Evolutionary conservation across 1,139 yeast species (phyloP), one percentile per base, ranked within the genome.

Genomic region (Pichia sp.): DNA sequence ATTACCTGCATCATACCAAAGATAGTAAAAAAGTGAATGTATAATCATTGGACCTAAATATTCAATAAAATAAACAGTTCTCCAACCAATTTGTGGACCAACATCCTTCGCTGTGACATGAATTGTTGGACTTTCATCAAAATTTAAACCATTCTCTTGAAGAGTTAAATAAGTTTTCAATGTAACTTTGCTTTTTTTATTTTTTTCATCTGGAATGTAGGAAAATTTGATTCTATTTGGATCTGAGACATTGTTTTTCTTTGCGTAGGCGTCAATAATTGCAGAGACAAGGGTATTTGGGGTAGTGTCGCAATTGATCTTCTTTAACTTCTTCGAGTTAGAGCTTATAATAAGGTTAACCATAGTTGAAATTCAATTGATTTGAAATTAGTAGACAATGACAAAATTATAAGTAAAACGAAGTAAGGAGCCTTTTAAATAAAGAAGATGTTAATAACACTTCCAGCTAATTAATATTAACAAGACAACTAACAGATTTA

Each of bases 51-150:
- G 98, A 4, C 97, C 97, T 23, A 86, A 60, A 63, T 92, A 92
- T 67, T 92, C 98, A 54, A 87, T 70, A 45, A 87, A 58, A 61
- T 81, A 92, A 28, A 92, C 97, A 6, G 90, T 76, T 65, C 86
- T 76, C 97, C 97, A 92, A 4, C 83, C 80, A 50, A 92, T 78
- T 67, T 92, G 98, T 1, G 95, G 94, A 23, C 97, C 98, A 52
- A 92, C 73, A 59, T 90, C 97, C 63, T 90, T 89, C 47, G 82
- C 86, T 51, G 66, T 76, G 24, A 74, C 66, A 10, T 63, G 60
- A 37, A 72, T 68, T 41, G 62, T 60, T 35, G 60, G 56, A 25
- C 63, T 44, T 41, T 55, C 46, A 4, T 48, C 45, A 38, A 61
- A 60, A 35, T 50, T 65, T 16, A 56, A 56, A 4, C 68, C 68